Evolutionary conservation across 2,329 filamentous ascomycete genomes (phyloP).

Genomic region (Chlorencoelia australis): DNA sequence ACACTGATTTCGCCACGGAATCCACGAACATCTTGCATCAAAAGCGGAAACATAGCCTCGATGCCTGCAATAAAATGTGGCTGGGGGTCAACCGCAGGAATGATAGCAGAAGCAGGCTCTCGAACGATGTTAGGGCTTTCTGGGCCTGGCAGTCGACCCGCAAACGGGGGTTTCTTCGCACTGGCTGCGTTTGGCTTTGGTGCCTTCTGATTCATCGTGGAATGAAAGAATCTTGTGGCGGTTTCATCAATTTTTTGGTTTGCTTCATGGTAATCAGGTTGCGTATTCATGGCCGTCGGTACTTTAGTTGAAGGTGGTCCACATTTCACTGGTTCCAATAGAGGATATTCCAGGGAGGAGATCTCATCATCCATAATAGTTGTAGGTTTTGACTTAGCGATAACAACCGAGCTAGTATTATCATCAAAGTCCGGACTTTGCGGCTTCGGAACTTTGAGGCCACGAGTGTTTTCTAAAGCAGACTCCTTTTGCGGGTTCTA

Average conservation of each 20-base stretch:
- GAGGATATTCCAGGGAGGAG: not conserved
- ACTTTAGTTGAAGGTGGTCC: not conserved
- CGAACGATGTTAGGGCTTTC: not conserved
- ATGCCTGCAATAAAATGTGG: slow-evolving; percentile 15
- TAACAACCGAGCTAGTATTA: not conserved
- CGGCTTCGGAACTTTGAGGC: too few species aligned
- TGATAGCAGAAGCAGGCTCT: not conserved
- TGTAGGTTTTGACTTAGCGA: not conserved
- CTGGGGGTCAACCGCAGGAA: slow-evolving; percentile 8
- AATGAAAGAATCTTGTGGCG: slow-evolving; percentile 13
- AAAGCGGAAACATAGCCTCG: slow-evolving; percentile 9
- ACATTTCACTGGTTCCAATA: not conserved
- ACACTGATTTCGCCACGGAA: slow-evolving; percentile 19
- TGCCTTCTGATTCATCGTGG: slow-evolving; percentile 21
- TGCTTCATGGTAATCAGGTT: not conserved
- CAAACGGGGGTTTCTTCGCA: not conserved
- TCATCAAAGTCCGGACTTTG: too few species aligned
- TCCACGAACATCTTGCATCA: slow-evolving; percentile 16
- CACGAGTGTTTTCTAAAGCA: too few species aligned
- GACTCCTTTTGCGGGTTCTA: too few species aligned
- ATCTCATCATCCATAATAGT: too few species aligned
- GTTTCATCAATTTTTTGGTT: slow-evolving; percentile 12
- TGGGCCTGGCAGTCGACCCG: not conserved
- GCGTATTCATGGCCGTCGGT: not conserved
- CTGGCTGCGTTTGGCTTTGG: slow-evolving; percentile 4